Conservation (phyloP, 2,329 filamentous ascomycete genomes). For the Ophiostoma himal-ulmi region DNA sequence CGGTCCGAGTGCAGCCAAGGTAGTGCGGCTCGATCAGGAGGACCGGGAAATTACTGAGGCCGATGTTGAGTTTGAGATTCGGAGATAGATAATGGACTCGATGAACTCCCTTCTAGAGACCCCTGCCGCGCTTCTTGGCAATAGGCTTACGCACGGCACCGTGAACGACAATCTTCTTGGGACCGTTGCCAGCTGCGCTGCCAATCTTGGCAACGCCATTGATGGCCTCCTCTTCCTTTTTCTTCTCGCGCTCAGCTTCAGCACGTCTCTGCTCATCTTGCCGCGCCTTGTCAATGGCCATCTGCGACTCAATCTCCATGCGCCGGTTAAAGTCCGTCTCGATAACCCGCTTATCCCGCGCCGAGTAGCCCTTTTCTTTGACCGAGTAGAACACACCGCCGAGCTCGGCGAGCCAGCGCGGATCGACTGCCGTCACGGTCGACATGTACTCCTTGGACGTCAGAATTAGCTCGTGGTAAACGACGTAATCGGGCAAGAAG, state of each 20-base stretch:
- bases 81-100: constrained; percentile 31
- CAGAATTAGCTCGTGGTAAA: constrained; percentile 96
- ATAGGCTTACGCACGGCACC: constrained; percentile 58
- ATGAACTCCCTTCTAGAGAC: not conserved
- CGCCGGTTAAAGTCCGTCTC: constrained; percentile 89
- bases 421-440: constrained; percentile 91
- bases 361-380: constrained; percentile 94
- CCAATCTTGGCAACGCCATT: constrained; percentile 35
- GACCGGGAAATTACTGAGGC: constrained; percentile 59
- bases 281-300: constrained; percentile 74
- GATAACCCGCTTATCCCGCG: constrained; percentile 75
- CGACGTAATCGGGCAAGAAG: constrained; percentile 91
- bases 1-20: constrained; percentile 66
- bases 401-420: constrained; percentile 92
- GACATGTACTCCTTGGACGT: constrained; percentile 98
- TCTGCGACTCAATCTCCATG: constrained; percentile 89
- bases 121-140: constrained; percentile 44
- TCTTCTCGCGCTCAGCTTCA: constrained; percentile 42
- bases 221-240: constrained; percentile 39
- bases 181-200: constrained; percentile 28
- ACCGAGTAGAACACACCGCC: constrained; percentile 96
- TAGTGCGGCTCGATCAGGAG: constrained; percentile 66
- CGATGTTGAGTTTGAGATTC: constrained; percentile 61
- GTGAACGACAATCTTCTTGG: constrained; percentile 56
- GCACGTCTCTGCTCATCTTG: constrained; percentile 53